phyloP scores from a whole-genome alignment of 2,329 filamentous ascomycete genomes.

The Ophioceras dolichostomum region DNA sequence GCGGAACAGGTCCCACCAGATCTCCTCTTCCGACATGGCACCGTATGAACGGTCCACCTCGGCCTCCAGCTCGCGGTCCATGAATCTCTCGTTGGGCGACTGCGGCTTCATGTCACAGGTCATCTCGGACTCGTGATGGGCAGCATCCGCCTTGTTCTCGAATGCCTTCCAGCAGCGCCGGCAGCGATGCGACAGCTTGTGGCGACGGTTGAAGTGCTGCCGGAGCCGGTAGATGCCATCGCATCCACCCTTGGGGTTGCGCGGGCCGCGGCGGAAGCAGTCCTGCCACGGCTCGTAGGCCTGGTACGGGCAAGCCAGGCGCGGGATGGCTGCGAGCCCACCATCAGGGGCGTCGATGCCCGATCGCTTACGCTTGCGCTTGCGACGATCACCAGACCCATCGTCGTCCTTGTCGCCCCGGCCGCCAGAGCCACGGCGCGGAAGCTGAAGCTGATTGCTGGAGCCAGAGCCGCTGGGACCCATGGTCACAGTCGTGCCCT shows the following conservation, averaged over 20 bases:
- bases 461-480: no score
- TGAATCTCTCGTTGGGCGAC: neutral
- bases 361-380: neutral
- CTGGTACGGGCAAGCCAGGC: slow-evolving; percentile 1
- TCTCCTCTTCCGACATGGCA: slow-evolving; percentile 2
- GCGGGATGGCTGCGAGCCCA: neutral
- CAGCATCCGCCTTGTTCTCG: neutral
- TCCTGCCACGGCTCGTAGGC: neutral
- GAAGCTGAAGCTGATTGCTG: no score
- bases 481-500: no score
- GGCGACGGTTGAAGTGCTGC: slow-evolving; percentile 3
- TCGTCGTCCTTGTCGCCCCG: no score
- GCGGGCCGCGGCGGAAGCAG: neutral
- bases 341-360: neutral
- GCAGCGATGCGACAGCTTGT: neutral
- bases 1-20: slow-evolving; percentile 3
- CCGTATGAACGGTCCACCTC: neutral
- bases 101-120: neutral
- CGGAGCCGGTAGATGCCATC: slow-evolving; percentile 1
- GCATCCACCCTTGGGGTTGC: slow-evolving; percentile 1
- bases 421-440: no score
- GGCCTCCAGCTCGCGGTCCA: slow-evolving; percentile 1
- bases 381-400: neutral
- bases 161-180: slow-evolving; percentile 2
- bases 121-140: neutral